These are phyloP conservation scores for Garcia nutans DNA, from an alignment of 345 rosid species.

Conservation along the genomic window DNA sequence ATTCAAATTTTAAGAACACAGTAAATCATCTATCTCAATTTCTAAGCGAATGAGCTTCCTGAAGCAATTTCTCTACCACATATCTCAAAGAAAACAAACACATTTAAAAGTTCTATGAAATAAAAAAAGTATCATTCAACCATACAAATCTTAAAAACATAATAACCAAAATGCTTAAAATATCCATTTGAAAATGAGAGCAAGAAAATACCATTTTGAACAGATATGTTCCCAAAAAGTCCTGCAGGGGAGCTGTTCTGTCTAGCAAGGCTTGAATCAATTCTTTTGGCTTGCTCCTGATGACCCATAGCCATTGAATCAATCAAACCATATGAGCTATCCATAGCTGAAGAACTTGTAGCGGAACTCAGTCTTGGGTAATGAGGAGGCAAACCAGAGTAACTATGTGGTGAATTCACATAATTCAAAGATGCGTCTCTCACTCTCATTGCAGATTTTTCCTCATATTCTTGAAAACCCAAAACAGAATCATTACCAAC, in stretches of 20 bases:
- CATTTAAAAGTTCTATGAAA: not conserved
- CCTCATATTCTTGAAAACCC: slow-evolving; percentile 31
- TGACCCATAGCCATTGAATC: slow-evolving; percentile 38
- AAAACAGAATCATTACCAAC: slow-evolving; percentile 29
- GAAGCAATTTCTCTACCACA: not conserved
- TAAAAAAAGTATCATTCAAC: not conserved
- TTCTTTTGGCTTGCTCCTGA: slow-evolving; percentile 36
- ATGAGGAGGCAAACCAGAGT: slow-evolving; percentile 71
- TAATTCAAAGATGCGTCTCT: slow-evolving; percentile 32
- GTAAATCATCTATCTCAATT: too few species aligned
- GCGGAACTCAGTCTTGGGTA: slow-evolving; percentile 63
- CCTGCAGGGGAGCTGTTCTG: slow-evolving; percentile 90
- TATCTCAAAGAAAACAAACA: not conserved
- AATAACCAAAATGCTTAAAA: not conserved
- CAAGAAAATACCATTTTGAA: slow-evolving; percentile 61
- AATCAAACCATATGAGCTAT: slow-evolving; percentile 43
- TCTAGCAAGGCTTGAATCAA: slow-evolving; percentile 50
- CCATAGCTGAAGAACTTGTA: slow-evolving; percentile 47
- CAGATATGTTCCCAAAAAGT: slow-evolving; percentile 54
- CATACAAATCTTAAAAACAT: slow-evolving; percentile 3
- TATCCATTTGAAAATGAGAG: slow-evolving; percentile 11
- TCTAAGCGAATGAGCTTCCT: slow-evolving; percentile 4
- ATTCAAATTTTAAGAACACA: not conserved
- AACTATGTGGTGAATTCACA: slow-evolving; percentile 42
- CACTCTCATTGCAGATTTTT: slow-evolving; percentile 26